Percentiles rank a stretch among this genome's conserved stretches.
These are phyloP conservation scores for Solanum appendiculatum DNA, from an alignment of 257 asterid species.

Conservation along the genomic window DNA sequence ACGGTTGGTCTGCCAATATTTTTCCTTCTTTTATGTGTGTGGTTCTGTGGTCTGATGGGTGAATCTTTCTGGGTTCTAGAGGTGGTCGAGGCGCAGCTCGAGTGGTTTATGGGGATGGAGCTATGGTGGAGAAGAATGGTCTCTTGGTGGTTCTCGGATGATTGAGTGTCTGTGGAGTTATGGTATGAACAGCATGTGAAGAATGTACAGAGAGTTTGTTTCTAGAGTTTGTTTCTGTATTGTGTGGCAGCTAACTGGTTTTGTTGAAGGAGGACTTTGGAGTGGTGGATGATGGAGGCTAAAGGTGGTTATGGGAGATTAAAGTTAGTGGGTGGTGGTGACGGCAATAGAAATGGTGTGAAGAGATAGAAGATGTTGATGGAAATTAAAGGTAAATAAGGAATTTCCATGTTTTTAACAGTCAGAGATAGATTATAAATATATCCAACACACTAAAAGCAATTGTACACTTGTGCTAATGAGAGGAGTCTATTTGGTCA, in stretches of 20 bases:
- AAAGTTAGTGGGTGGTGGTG: not conserved
- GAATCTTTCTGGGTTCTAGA: not conserved
- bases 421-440: not conserved
- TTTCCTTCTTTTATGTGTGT: not conserved
- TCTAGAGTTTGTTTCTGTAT: not conserved
- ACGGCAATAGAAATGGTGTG: not conserved
- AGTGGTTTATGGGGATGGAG: not conserved
- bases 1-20: not conserved
- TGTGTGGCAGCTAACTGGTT: not conserved
- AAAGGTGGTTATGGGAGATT: not conserved
- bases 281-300: not conserved
- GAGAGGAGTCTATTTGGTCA: not conserved
- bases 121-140: not conserved
- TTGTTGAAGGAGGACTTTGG: not conserved
- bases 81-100: not conserved
- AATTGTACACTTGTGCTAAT: not conserved
- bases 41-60: not conserved
- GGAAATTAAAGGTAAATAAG: not conserved
- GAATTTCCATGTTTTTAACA: not conserved
- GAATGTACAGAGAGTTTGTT: not conserved
- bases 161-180: not conserved
- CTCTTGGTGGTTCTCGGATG: not conserved
- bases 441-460: not conserved
- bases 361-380: not conserved
- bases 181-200: not conserved